Evolutionary conservation across 1,284 basidiomycete genomes (phyloP).

Genomic region (Ganoderma lingzhi): DNA sequence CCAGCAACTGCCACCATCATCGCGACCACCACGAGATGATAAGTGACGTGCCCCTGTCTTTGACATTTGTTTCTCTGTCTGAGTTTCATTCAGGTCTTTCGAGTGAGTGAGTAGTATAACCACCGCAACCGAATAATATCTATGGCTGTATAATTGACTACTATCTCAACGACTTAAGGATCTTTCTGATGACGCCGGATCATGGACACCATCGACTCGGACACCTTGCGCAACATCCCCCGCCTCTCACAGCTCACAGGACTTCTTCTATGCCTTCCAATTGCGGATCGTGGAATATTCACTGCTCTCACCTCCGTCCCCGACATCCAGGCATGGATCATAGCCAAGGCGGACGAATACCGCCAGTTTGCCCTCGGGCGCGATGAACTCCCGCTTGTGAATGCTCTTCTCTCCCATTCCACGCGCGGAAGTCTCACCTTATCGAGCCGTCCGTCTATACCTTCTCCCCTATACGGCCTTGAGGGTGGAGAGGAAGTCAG

Average conservation of each 20-base stretch:
- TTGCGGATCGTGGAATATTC: too few species aligned
- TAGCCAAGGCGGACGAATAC: too few species aligned
- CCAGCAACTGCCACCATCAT: background rate
- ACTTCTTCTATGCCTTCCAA: too few species aligned
- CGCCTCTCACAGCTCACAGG: too few species aligned
- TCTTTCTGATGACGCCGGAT: background rate
- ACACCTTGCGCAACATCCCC: background rate
- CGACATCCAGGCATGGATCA: too few species aligned
- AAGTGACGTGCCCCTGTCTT: background rate
- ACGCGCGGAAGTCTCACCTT: too few species aligned
- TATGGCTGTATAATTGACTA: background rate
- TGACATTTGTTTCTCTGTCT: background rate
- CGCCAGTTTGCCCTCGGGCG: too few species aligned
- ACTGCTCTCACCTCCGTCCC: too few species aligned
- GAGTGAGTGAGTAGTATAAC: background rate
- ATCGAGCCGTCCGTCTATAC: too few species aligned
- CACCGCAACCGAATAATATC: background rate
- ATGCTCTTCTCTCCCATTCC: too few species aligned
- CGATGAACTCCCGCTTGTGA: too few species aligned
- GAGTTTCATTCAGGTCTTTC: background rate
- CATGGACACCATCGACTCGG: background rate
- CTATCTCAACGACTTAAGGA: background rate
- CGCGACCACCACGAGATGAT: background rate
- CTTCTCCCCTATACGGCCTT: conserved; percentile 33
- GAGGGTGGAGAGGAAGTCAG: conserved; percentile 36